Evolutionary conservation across 2,329 filamentous ascomycete species (phyloP).

Genomic region (Aspergillus flavus): DNA sequence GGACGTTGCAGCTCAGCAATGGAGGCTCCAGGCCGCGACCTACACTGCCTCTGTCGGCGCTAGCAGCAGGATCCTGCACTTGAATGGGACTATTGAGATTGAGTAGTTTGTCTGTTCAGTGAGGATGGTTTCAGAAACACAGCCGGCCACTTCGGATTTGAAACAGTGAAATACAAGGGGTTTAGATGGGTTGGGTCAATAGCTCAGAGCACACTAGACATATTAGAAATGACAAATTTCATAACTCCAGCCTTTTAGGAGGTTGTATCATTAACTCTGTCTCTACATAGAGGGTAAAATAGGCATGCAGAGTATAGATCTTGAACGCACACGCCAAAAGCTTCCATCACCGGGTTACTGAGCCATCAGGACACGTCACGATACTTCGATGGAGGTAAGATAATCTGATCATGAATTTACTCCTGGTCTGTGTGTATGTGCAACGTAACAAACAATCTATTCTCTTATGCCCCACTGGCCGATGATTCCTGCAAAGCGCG

Average conservation of each 20-base stretch:
- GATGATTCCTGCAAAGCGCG: neutral
- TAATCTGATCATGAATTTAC: too few species aligned
- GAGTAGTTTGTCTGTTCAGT: neutral
- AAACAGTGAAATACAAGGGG: neutral
- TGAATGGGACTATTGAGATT: constrained; percentile 7
- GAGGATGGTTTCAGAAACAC: neutral
- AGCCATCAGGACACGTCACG: too few species aligned
- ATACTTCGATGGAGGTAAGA: too few species aligned
- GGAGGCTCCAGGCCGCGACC: constrained; percentile 19
- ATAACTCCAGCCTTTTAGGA: neutral
- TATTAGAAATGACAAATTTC: too few species aligned
- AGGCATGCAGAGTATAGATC: neutral
- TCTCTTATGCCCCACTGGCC: too few species aligned
- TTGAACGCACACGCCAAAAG: neutral
- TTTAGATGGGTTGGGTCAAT: neutral
- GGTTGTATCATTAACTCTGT: neutral
- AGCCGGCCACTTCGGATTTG: neutral
- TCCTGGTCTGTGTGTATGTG: too few species aligned
- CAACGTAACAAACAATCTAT: too few species aligned
- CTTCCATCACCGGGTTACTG: neutral
- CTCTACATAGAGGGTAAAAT: neutral
- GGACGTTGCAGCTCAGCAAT: constrained; percentile 36
- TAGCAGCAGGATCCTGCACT: constrained; percentile 1
- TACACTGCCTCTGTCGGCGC: constrained; percentile 8
- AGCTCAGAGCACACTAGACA: neutral